Conservation (phyloP, 345 rosid species). For the Eucalyptus regnans region DNA sequence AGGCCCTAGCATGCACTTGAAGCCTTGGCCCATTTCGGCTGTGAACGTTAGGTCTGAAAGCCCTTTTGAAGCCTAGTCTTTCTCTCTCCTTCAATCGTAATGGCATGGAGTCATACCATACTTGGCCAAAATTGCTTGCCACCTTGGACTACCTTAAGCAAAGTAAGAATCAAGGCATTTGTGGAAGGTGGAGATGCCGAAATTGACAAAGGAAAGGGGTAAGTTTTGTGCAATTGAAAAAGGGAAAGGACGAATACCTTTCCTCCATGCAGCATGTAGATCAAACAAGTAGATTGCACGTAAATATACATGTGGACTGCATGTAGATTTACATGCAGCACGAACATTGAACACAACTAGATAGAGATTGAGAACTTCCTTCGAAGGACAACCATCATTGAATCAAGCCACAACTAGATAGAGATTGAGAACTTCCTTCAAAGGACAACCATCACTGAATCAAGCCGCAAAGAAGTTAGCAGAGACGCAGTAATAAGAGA, state of each 20-base stretch:
- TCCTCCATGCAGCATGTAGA: neutral
- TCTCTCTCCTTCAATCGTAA: neutral
- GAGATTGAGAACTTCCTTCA: too few relatives aligned
- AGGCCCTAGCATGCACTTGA: neutral
- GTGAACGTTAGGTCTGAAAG: neutral
- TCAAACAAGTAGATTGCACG: neutral
- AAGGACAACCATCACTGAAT: too few relatives aligned
- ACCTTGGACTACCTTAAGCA: neutral
- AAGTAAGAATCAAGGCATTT: neutral
- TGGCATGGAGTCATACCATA: neutral
- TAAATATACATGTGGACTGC: too few relatives aligned
- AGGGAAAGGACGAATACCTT: neutral
- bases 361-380: neutral
- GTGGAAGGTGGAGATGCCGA: neutral
- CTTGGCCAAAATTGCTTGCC: neutral
- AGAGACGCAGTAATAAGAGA: fast-evolving
- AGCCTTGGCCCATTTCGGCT: neutral
- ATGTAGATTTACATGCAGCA: neutral
- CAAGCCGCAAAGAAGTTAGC: too few relatives aligned
- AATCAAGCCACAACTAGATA: too few relatives aligned
- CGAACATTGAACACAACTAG: neutral
- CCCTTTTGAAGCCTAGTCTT: neutral
- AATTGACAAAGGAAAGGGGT: neutral
- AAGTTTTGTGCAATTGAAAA: neutral
- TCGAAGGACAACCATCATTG: too few relatives aligned